Evolutionary conservation across 2,329 filamentous ascomycete species (phyloP), one percentile per base, ranked within the genome.

Genomic region (Beauveria caledonica): DNA sequence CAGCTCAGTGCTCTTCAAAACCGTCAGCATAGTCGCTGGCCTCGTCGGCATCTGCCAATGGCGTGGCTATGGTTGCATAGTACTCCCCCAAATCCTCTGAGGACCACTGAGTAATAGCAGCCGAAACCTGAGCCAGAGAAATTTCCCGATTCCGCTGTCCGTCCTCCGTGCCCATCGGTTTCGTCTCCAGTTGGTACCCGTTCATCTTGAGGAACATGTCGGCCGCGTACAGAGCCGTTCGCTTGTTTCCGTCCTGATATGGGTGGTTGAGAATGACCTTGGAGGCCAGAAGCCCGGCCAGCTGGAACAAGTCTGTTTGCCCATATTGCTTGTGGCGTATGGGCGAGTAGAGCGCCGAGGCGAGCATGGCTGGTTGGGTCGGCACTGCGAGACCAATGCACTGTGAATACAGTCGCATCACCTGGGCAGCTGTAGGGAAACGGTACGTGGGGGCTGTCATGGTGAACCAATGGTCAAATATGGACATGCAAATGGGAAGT

Each of bases 191-290:
- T 40, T 63, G 62, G 49, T 64, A 61, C 3, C 65, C 63, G n/a
- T 67, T 66, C 21, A 64, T 63, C 39, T 64, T 63, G 5, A 66
- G 55, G 40, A 67, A 65, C 64, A 64, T 64, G 19, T 66, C 63
- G n/a, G 63, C 63, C 1, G 65, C 64, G 1, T 42, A 60, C 2
- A 64, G 63, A 36, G 64, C 58, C n/a, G 52, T 63, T 46, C 64
- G 42, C 29, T 66, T 67, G 52, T 66, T 67, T 19, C 63, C 63
- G 48, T 66, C 63, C 19, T 64, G 58, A 45, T 64, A 68, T 1
- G 63, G 49, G 23, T 68, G 64, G 29, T 69, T 52, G 7, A 68
- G 64, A 10, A 66, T 61, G 11, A 68, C 56, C 52, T 65, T 68
- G 48, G 64, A 45, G 1, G 64, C 64, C 17, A 66, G 64, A 10